phyloP scores from a whole-genome alignment of 768 basidiomycete species.

The Boletus barrowsii region DNA sequence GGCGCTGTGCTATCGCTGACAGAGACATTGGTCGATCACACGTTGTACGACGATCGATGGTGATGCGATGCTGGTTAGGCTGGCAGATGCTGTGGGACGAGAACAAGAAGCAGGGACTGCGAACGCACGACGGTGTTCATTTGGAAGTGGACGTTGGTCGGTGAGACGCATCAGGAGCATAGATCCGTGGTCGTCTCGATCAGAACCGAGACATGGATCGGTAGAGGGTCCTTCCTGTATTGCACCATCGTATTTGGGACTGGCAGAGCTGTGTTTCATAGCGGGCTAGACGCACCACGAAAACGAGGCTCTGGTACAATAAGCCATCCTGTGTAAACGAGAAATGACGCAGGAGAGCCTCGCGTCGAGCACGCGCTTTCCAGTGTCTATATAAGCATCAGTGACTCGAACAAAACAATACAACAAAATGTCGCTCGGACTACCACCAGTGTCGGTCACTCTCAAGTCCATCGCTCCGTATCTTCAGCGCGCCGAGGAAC shows the following conservation, averaged over 20 bases:
- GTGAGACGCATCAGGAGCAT: not conserved
- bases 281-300: not conserved
- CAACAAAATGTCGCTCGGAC: conserved; percentile 39
- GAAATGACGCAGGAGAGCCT: not conserved
- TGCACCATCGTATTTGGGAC: no score
- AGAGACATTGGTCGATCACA: conserved; percentile 15
- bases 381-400: no score
- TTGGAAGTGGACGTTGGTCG: conserved; percentile 16
- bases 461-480: conserved; percentile 74
- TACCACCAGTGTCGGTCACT: conserved; percentile 57
- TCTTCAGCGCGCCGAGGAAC: conserved; percentile 87
- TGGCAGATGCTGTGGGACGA: conserved; percentile 13
- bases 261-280: not conserved
- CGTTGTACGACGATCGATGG: conserved; percentile 6
- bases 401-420: no score
- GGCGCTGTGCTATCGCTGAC: not conserved
- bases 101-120: conserved; percentile 1
- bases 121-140: conserved; percentile 15
- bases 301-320: no score
- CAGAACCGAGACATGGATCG: not conserved
- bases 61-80: not conserved
- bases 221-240: no score
- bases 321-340: not conserved
- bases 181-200: conserved; percentile 16
- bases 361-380: not conserved